Base-by-base conservation (phyloP, 345 rosid genomes). In the Balakata baccata region DNA sequence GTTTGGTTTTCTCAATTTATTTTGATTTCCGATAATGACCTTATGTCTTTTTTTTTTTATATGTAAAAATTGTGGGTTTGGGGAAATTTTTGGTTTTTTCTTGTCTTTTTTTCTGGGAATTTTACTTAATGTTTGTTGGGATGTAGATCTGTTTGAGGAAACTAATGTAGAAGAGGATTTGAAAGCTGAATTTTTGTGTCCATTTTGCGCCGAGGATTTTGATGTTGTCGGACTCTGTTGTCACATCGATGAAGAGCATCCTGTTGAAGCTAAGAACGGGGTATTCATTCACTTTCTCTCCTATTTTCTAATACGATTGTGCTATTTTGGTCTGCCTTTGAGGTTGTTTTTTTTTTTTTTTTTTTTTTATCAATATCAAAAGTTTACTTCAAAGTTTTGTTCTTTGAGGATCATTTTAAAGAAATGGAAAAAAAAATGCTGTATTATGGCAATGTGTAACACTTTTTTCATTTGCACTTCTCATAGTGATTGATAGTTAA, bases 191-290 rank as follows among this genome's bases (percentile, higher is more conserved):
- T 89, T 81, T 78, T 60, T 86, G 14, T 93, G 98, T 49, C 94
- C 98, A 1, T 93, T 90, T 66, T 93, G 97, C 20, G 89, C 87
- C 5, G 97, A 93, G 74, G 92, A 87, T 77, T 93, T 90, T 70
- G 94, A 93, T 72, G 86, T 90, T 74, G 90, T 93, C 50, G 98
- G 93, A 10, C 94, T 93, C 18, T 93, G 87, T 84, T 93, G 94
- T 76, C 97, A 93, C 76, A 81, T 89, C 72, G 98, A 90, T 25
- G 98, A 93, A 75, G 94, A 89, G 61, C 98, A 93, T 85, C 97
- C 98, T 3, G 79, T 86, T n/a, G 98, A 91, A 75, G 89, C 86
- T 49, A 88, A 85, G 73, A 86, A 85, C 41, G 98, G 98, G 94
- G 98, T 89, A 88, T 54, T 6, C 60, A 11, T 12, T 43, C 8